A percentile compares a stretch with the other conserved stretches of the same genome.
Conservation (phyloP, 1,139 yeast species). For the Tardiomyces blankii region DNA sequence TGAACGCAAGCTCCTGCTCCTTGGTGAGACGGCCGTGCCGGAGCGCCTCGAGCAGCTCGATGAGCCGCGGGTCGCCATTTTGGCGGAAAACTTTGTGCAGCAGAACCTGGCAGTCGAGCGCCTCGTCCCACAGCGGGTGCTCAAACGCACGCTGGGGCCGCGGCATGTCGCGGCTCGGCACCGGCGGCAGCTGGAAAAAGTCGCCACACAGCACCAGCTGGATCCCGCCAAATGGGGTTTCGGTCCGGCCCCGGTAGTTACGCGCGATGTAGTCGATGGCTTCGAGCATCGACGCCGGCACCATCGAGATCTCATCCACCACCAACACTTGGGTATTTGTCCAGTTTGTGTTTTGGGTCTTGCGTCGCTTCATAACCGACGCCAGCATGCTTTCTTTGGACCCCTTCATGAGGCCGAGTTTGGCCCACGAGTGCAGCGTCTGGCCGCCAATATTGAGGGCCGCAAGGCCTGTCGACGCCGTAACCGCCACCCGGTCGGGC, state of each 20-base stretch:
- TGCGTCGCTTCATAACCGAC: conserved; percentile 35
- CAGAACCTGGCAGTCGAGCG: conserved; percentile 51
- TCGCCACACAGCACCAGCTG: conserved; percentile 75
- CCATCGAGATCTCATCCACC: conserved; percentile 78
- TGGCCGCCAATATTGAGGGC: conserved; percentile 81
- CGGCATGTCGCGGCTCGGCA: conserved; percentile 25
- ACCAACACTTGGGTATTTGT: conserved; percentile 47
- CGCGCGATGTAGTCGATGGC: conserved; percentile 59
- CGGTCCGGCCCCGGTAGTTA: conserved; percentile 34
- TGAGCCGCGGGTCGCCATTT: conserved; percentile 63
- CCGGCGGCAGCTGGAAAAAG: conserved; percentile 82
- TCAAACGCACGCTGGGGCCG: conserved; percentile 46
- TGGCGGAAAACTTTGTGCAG: conserved; percentile 83
- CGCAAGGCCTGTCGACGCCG: conserved; percentile 90
- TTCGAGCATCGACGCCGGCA: conserved; percentile 55
- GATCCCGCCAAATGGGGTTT: conserved; percentile 58
- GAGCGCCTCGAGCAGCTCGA: conserved; percentile 63
- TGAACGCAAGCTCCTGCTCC: conserved; percentile 35
- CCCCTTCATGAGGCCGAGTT: conserved; percentile 63
- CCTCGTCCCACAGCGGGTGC: conserved; percentile 57
- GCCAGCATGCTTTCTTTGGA: conserved; percentile 33
- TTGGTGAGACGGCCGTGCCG: conserved; percentile 52
- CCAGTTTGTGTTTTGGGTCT: conserved; percentile 42
- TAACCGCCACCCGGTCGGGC: conserved; percentile 52
- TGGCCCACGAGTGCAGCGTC: conserved; percentile 69